Conservation (phyloP, 2,329 filamentous ascomycete genomes). For the Curvularia verruculosa region DNA sequence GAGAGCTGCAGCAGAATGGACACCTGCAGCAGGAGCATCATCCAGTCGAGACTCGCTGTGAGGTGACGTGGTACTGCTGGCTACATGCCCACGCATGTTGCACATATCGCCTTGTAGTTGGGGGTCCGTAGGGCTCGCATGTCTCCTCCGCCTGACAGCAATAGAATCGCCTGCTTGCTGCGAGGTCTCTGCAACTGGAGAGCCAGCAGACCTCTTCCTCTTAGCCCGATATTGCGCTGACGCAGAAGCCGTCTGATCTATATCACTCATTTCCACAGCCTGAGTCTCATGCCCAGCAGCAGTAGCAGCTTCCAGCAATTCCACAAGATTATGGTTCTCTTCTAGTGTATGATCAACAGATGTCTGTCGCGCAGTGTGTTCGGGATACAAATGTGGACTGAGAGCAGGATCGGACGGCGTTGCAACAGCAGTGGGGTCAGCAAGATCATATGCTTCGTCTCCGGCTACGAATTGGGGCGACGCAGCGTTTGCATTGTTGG, state of each 20-base stretch:
- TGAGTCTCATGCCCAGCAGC: slow-evolving; percentile 38
- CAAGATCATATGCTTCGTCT: slow-evolving; percentile 32
- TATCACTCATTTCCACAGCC: slow-evolving; percentile 19
- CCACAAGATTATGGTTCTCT: slow-evolving; percentile 42
- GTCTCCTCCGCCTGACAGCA: slow-evolving; percentile 30
- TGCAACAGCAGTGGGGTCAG: slow-evolving; percentile 17
- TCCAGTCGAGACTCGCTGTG: slow-evolving; percentile 30
- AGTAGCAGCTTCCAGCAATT: slow-evolving; percentile 47
- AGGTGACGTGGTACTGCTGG: slow-evolving; percentile 18
- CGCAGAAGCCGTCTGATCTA: neutral
- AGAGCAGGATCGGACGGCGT: slow-evolving; percentile 23
- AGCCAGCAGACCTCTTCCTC: slow-evolving; percentile 32
- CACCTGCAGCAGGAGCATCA: slow-evolving; percentile 57
- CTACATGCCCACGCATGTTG: slow-evolving; percentile 4
- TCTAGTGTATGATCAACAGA: slow-evolving; percentile 29
- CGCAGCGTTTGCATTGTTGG: slow-evolving; percentile 33
- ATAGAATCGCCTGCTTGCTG: slow-evolving; percentile 11
- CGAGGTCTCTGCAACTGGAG: slow-evolving; percentile 12
- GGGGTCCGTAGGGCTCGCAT: slow-evolving; percentile 25
- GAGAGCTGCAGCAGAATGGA: slow-evolving; percentile 60
- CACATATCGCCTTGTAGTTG: slow-evolving; percentile 15
- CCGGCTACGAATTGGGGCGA: slow-evolving; percentile 23
- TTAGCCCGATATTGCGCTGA: slow-evolving; percentile 28
- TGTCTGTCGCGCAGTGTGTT: slow-evolving; percentile 21
- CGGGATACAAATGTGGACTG: slow-evolving; percentile 23